Percentiles rank a stretch among this genome's conserved stretches.
These are phyloP conservation scores for Gymnopilus dilepis DNA, from an alignment of 768 basidiomycete genomes.

Conservation along the genomic window DNA sequence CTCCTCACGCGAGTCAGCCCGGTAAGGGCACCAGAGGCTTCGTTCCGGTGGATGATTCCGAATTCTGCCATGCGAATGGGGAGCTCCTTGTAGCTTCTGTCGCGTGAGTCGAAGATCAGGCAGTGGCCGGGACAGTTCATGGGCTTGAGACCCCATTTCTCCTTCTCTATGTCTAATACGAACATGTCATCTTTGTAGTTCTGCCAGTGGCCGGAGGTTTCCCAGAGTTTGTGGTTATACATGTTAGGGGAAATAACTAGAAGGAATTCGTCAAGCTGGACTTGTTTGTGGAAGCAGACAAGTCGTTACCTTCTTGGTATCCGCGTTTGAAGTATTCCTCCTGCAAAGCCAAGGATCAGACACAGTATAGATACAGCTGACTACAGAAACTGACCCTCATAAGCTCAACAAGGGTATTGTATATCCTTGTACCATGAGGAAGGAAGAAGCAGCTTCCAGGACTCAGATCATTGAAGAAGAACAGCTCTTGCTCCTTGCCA, in stretches of 20 bases:
- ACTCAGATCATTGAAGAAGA: slow-evolving; percentile 97
- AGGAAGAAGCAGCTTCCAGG: slow-evolving; percentile 97
- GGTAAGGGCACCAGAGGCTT: slow-evolving; percentile 92
- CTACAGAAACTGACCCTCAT: slow-evolving; percentile 69
- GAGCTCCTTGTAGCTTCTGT: slow-evolving; percentile 93
- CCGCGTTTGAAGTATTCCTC: slow-evolving; percentile 93
- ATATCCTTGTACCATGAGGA: slow-evolving; percentile 96
- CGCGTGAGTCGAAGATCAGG: slow-evolving; percentile 92
- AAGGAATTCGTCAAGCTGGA: background rate
- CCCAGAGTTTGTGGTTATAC: slow-evolving; percentile 96
- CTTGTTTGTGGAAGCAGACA: background rate
- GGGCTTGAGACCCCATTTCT: slow-evolving; percentile 94
- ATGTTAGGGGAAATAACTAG: slow-evolving; percentile 97
- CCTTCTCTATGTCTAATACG: slow-evolving; percentile 91
- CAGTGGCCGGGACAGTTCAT: slow-evolving; percentile 99
- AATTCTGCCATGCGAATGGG: slow-evolving; percentile 99
- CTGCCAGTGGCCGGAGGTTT: slow-evolving; percentile 97
- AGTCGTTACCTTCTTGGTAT: slow-evolving; percentile 84
- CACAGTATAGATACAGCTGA: too few relatives aligned
- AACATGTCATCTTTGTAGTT: slow-evolving; percentile 99
- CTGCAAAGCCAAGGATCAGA: slow-evolving; percentile 40
- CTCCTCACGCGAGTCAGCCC: slow-evolving; percentile 92
- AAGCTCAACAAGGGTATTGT: slow-evolving; percentile 90
- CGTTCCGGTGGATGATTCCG: slow-evolving; percentile 95
- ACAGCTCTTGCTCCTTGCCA: slow-evolving; percentile 96